These are phyloP conservation scores for Galeopsis tetrahit DNA, from an alignment of 257 asterid genomes.

Conservation along the genomic window DNA sequence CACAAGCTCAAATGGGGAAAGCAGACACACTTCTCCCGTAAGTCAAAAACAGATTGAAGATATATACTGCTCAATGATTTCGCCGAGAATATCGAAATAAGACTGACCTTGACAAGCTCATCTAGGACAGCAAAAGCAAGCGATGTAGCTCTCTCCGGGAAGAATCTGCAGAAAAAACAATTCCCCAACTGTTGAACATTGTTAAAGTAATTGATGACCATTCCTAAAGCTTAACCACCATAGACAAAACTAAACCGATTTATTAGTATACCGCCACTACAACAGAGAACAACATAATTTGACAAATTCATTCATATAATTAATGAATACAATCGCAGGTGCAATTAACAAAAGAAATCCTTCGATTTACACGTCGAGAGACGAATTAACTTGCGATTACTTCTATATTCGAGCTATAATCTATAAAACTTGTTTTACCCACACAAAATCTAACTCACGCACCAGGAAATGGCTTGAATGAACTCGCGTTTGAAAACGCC, in stretches of 20 bases:
- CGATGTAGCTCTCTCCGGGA: slow-evolving; percentile 82
- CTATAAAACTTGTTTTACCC: background rate
- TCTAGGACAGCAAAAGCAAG: slow-evolving; percentile 67
- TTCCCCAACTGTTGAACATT: slow-evolving; percentile 3
- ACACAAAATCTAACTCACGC: too few relatives aligned
- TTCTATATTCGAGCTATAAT: background rate
- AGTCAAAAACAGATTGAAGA: too few relatives aligned
- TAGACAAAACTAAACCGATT: background rate
- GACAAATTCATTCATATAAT: background rate
- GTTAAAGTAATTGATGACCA: slow-evolving; percentile 1
- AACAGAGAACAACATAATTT: slow-evolving; percentile 8
- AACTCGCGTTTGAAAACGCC: too few relatives aligned
- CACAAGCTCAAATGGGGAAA: too few relatives aligned
- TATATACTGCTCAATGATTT: background rate
- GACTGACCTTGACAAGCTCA: slow-evolving; percentile 75
- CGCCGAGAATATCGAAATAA: slow-evolving; percentile 1
- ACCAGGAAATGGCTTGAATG: too few relatives aligned
- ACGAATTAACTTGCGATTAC: background rate
- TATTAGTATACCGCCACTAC: background rate
- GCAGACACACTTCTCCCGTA: too few relatives aligned
- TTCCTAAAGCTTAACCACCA: background rate
- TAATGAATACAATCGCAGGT: background rate
- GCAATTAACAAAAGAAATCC: background rate
- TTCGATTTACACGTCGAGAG: background rate
- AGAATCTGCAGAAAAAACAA: slow-evolving; percentile 58